Percentiles rank a stretch among this genome's conserved stretches.
phyloP scores from a whole-genome alignment of 352 stramenopile genomes.

The Thalassiosira ordinaria region DNA sequence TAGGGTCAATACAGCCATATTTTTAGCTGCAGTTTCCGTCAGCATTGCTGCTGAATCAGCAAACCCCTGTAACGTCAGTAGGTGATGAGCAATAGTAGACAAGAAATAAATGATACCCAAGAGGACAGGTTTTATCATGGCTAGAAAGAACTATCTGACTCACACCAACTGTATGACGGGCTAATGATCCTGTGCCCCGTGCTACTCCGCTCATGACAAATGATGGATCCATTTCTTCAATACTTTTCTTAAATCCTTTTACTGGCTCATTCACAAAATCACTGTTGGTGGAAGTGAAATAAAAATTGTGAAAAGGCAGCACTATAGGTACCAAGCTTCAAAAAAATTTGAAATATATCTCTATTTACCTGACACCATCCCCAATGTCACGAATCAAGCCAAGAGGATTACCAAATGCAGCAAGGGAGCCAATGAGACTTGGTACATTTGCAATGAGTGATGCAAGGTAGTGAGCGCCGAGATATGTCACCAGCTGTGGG shows the following conservation, averaged over 20 bases:
- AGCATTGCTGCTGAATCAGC: constrained; percentile 84
- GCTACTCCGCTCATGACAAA: constrained; percentile 85
- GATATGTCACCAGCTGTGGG: constrained; percentile 68
- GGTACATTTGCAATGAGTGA: constrained; percentile 78
- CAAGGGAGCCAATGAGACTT: constrained; percentile 80
- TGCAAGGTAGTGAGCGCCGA: constrained; percentile 74
- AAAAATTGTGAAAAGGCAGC: too few species aligned
- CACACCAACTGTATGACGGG: constrained; percentile 85
- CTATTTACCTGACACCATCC: constrained; percentile 68
- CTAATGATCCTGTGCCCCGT: constrained; percentile 81
- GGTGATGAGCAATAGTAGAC: neutral
- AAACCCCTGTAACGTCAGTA: constrained; percentile 57
- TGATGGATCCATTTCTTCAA: constrained; percentile 84
- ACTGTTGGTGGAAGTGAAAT: constrained; percentile 16
- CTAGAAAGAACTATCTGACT: constrained; percentile 5
- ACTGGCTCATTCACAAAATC: constrained; percentile 87
- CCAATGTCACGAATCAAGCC: constrained; percentile 84
- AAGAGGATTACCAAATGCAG: constrained; percentile 87
- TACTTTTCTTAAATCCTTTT: constrained; percentile 82
- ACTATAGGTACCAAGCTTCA: too few species aligned
- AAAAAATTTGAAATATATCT: too few species aligned
- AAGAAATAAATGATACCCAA: neutral
- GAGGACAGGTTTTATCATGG: neutral
- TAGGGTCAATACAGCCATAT: constrained; percentile 86
- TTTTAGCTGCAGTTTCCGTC: constrained; percentile 85